Percentiles rank a stretch among this genome's conserved stretches.
Evolutionary conservation across 352 stramenopile species (phyloP).

Genomic region (Pythium guiyangense): DNA sequence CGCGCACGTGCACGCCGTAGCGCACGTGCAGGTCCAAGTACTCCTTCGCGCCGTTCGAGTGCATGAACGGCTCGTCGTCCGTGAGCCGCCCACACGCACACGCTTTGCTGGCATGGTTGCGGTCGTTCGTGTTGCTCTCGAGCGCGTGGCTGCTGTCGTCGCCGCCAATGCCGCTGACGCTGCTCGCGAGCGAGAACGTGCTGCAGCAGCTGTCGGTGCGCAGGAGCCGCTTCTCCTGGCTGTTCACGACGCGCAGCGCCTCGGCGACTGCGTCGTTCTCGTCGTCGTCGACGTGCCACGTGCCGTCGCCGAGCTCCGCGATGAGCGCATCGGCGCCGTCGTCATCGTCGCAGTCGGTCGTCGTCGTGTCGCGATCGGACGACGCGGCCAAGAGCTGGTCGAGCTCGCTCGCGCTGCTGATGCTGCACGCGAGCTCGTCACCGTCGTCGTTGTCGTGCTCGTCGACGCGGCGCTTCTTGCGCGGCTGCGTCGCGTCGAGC

Average conservation of each 20-base stretch:
- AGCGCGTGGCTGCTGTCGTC: not conserved
- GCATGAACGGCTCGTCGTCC: slow-evolving; percentile 17
- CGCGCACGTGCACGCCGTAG: slow-evolving; percentile 36
- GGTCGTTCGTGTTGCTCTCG: no score
- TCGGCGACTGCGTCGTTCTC: slow-evolving; percentile 14
- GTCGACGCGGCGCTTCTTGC: slow-evolving; percentile 21
- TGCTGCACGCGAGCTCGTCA: not conserved
- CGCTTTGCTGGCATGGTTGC: not conserved
- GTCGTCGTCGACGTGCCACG: slow-evolving; percentile 26
- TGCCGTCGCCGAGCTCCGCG: slow-evolving; percentile 26
- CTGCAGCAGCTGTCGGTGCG: slow-evolving; percentile 20
- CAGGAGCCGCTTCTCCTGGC: slow-evolving; percentile 18
- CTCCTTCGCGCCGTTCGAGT: slow-evolving; percentile 26
- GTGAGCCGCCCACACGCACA: slow-evolving; percentile 1
- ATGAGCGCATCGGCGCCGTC: slow-evolving; percentile 29
- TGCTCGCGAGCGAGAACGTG: slow-evolving; percentile 8
- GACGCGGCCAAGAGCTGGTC: slow-evolving; percentile 8
- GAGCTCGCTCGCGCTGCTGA: not conserved
- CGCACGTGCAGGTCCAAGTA: slow-evolving; percentile 48
- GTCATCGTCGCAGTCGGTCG: slow-evolving; percentile 19
- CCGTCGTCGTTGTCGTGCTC: not conserved
- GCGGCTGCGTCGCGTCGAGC: slow-evolving; percentile 15
- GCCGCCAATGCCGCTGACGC: not conserved
- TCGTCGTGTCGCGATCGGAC: slow-evolving; percentile 15
- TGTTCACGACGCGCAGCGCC: slow-evolving; percentile 10